These are phyloP conservation scores for Blastobotrys proliferans DNA, from an alignment of 1,139 yeast genomes.

Conservation along the genomic window DNA sequence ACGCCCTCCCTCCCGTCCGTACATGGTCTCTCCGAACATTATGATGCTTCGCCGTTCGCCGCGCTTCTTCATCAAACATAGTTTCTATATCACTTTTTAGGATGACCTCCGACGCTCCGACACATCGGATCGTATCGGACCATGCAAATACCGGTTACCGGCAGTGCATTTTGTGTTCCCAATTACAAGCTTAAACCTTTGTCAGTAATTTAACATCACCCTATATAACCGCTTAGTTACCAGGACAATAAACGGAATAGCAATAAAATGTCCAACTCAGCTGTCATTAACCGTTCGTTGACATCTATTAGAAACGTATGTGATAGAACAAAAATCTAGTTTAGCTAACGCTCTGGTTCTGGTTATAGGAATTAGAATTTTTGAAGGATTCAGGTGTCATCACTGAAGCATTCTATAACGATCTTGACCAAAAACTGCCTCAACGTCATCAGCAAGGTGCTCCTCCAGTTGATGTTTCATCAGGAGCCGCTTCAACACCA, in stretches of 20 bases:
- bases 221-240: too few species aligned
- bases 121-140: too few species aligned
- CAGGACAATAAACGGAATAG: too few species aligned
- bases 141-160: too few species aligned
- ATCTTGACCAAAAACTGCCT: conserved; percentile 55
- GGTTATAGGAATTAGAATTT: conserved; percentile 64
- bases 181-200: too few species aligned
- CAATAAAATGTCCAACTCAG: conserved; percentile 35
- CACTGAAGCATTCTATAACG: conserved; percentile 51
- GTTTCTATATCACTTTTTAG: not conserved
- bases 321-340: conserved; percentile 10
- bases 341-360: not conserved
- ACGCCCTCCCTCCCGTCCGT: too few species aligned
- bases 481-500: conserved; percentile 8
- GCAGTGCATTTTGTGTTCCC: too few species aligned
- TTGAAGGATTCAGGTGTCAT: conserved; percentile 74
- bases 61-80: too few species aligned
- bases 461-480: conserved; percentile 40
- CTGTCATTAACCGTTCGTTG: conserved; percentile 72
- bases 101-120: not conserved
- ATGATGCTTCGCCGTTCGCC: too few species aligned
- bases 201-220: too few species aligned
- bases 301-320: conserved; percentile 64
- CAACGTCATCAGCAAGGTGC: conserved; percentile 52
- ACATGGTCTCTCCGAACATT: too few species aligned